Evolutionary conservation across 208 protist species (phyloP), one percentile per base, ranked within the genome.

Genomic region (Trypanosoma grayi): DNA sequence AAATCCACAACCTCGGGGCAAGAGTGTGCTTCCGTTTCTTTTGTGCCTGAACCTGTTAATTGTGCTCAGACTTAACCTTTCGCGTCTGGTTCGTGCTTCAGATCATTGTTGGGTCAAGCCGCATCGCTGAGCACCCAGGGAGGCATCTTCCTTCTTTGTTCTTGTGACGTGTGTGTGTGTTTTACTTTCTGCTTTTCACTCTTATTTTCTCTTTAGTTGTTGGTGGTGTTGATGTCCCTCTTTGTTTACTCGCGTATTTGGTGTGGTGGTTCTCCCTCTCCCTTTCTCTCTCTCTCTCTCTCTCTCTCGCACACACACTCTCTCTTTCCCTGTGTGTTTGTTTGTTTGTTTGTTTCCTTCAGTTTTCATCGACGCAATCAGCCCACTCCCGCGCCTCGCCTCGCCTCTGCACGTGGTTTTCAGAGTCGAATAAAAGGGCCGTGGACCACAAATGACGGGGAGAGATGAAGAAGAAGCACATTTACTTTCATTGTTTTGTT

Each of bases 141-240:
- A n/a, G n/a, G n/a, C n/a, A n/a, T n/a, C n/a, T n/a, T n/a, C n/a
- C n/a, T n/a, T n/a, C n/a, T n/a, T n/a, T n/a, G n/a, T n/a, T n/a
- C n/a, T n/a, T n/a, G n/a, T n/a, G n/a, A n/a, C n/a, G n/a, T n/a
- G n/a, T n/a, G 20, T 43, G 39, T 43, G 39, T 37, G 14, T 39
- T 31, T 46, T 64, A 60, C 27, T 20, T 66, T 60, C 3, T 34
- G 4, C 18, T 65, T 40, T 18, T 30, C 34, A 20, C 34, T 31
- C 6, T 59, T 20, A 70, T 30, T 59, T 44, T 40, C 20, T 53
- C 33, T 53, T 53, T 36, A 34, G 18, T 61, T 31, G 51, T 52
- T 24, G 25, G 34, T 22, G 24, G 3, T 16, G 45, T 22, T 43
- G 20, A 43, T 43, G 20, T 43, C 20, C 6, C 10, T 43, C 39